phyloP scores from a whole-genome alignment of 495 filamentous ascomycete species.

The Hypoxylon cercidicola region DNA sequence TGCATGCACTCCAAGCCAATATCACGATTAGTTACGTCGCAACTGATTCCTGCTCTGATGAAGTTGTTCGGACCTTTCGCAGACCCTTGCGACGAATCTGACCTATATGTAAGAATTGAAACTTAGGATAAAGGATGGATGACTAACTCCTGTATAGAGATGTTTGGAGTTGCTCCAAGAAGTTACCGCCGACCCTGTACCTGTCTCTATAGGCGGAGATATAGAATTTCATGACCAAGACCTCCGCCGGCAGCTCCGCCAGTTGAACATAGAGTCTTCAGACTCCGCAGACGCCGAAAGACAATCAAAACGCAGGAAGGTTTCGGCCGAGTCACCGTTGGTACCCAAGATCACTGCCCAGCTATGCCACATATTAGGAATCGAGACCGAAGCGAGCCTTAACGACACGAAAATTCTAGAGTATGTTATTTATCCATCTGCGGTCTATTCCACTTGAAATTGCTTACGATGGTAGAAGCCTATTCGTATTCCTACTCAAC shows the following conservation, averaged over 20 bases:
- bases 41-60: slow-evolving; percentile 44
- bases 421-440: slow-evolving; percentile 42
- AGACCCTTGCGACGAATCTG: slow-evolving; percentile 31
- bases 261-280: slow-evolving; percentile 23
- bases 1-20: slow-evolving; percentile 44
- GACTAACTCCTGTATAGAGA: slow-evolving; percentile 45
- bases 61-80: slow-evolving; percentile 39
- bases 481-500: slow-evolving; percentile 22
- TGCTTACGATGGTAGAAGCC: slow-evolving; percentile 40
- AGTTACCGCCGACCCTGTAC: slow-evolving; percentile 28
- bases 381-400: slow-evolving; percentile 21
- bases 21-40: slow-evolving; percentile 47
- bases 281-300: slow-evolving; percentile 33
- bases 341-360: slow-evolving; percentile 29
- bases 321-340: slow-evolving; percentile 25
- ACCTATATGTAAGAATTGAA: slow-evolving; percentile 49
- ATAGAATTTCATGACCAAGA: slow-evolving; percentile 32
- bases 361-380: slow-evolving; percentile 39
- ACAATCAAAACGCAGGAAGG: slow-evolving; percentile 49
- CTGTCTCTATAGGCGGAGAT: slow-evolving; percentile 12
- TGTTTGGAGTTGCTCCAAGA: slow-evolving; percentile 47
- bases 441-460: not conserved
- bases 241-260: slow-evolving; percentile 42
- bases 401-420: slow-evolving; percentile 35
- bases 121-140: not conserved